These are phyloP conservation scores for Pseudotulostoma volvatum DNA, from an alignment of 495 filamentous ascomycete species.

Conservation along the genomic window DNA sequence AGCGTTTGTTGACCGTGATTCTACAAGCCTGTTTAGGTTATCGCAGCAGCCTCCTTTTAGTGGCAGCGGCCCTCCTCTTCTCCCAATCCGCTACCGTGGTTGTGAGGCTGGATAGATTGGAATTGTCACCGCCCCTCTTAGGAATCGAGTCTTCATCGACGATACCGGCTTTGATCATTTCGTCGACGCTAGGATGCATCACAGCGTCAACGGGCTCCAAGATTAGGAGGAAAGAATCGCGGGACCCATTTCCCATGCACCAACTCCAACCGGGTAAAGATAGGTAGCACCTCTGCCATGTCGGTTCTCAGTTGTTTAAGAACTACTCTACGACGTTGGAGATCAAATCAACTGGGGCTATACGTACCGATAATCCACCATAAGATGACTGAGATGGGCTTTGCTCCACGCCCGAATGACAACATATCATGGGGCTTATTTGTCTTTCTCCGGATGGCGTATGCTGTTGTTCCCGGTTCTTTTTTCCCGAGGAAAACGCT, in stretches of 20 bases:
- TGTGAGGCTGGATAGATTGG: slow-evolving; percentile 8
- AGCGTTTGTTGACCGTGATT: no score
- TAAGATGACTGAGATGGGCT: no score
- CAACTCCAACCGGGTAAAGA: slow-evolving; percentile 19
- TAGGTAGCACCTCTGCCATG: slow-evolving; percentile 16
- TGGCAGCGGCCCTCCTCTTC: no score
- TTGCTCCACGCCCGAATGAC: slow-evolving; percentile 6
- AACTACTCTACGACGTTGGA: no score
- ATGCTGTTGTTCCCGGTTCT: slow-evolving; percentile 2
- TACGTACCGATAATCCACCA: no score
- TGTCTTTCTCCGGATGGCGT: slow-evolving; percentile 1
- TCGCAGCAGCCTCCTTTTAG: no score
- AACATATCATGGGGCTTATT: slow-evolving; percentile 10
- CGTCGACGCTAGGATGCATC: slow-evolving; percentile 10
- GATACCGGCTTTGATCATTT: slow-evolving; percentile 7
- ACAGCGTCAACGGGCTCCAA: slow-evolving; percentile 6
- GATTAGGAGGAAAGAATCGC: no score
- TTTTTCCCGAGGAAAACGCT: slow-evolving; percentile 2
- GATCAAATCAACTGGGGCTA: no score
- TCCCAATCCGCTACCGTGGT: no score
- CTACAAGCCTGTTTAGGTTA: no score
- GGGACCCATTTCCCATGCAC: slow-evolving; percentile 17
- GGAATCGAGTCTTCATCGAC: slow-evolving; percentile 6
- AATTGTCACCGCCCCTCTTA: slow-evolving; percentile 7
- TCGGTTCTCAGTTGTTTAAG: neutral